Evolutionary conservation across 2,329 filamentous ascomycete genomes (phyloP).

Genomic region (Alternaria sp.): DNA sequence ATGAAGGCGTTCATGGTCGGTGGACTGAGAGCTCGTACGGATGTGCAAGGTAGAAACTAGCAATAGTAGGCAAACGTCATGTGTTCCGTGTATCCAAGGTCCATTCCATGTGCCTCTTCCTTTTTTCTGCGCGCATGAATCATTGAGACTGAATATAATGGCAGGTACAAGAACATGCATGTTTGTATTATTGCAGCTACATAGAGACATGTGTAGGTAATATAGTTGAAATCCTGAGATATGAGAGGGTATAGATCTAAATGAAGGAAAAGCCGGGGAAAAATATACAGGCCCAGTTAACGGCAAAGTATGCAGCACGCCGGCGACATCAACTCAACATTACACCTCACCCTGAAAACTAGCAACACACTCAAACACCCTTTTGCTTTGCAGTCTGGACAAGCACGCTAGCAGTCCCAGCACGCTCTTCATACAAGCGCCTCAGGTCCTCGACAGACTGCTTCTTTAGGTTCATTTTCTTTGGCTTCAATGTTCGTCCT

Average conservation of each 20-base stretch:
- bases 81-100: neutral
- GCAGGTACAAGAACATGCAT: neutral
- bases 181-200: neutral
- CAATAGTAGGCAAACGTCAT: neutral
- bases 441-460: slow-evolving; percentile 56
- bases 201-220: neutral
- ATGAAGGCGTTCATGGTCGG: neutral
- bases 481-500: slow-evolving; percentile 31
- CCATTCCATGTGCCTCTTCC: neutral
- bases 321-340: neutral
- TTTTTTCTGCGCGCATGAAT: neutral
- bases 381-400: slow-evolving; percentile 19
- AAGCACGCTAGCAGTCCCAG: slow-evolving; percentile 47
- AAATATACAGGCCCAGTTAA: neutral
- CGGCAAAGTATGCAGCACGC: neutral
- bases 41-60: neutral
- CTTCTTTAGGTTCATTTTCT: slow-evolving; percentile 53
- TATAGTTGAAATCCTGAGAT: neutral
- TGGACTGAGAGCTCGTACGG: neutral
- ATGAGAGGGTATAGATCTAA: neutral
- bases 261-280: neutral
- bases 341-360: neutral
- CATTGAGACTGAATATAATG: neutral
- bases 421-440: slow-evolving; percentile 57
- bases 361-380: neutral